Percentiles rank a stretch among this genome's conserved stretches.
Evolutionary conservation across 2,329 filamentous ascomycete genomes (phyloP).

Genomic region (Cytospora schulzeri): DNA sequence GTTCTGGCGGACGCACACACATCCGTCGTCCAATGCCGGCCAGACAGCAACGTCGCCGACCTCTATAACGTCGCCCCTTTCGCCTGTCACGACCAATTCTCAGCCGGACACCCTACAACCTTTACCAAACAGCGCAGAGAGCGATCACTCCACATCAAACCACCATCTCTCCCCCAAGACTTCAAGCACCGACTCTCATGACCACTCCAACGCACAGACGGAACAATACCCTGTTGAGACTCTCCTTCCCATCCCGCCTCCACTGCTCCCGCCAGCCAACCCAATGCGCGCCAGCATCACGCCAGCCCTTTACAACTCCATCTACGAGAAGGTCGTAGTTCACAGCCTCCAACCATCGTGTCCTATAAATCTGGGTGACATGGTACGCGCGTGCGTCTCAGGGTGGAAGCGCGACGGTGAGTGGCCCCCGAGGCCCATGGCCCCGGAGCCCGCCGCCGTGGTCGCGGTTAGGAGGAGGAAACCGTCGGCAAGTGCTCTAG

Average conservation of each 20-base stretch:
- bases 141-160: conserved; percentile 27
- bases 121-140: conserved; percentile 11
- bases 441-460: conserved; percentile 47
- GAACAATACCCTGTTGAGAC: conserved; percentile 56
- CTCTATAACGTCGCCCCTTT: conserved; percentile 31
- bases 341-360: conserved; percentile 80
- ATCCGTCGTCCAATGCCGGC: conserved; percentile 45
- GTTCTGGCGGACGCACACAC: conserved; percentile 43
- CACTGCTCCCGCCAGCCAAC: conserved; percentile 73
- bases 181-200: conserved; percentile 28
- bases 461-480: conserved; percentile 46
- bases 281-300: conserved; percentile 77
- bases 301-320: conserved; percentile 72
- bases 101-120: conserved; percentile 17
- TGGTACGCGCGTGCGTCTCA: conserved; percentile 77
- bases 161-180: conserved; percentile 23
- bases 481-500: conserved; percentile 31
- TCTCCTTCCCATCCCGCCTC: conserved; percentile 71
- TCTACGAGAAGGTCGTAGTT: conserved; percentile 87
- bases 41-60: conserved; percentile 26
- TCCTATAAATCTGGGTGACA: conserved; percentile 82
- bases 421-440: conserved; percentile 73
- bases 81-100: conserved; percentile 30
- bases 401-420: conserved; percentile 94
- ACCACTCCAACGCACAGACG: conserved; percentile 4